phyloP scores from a whole-genome alignment of 345 rosid species.

The Murraya paniculata region DNA sequence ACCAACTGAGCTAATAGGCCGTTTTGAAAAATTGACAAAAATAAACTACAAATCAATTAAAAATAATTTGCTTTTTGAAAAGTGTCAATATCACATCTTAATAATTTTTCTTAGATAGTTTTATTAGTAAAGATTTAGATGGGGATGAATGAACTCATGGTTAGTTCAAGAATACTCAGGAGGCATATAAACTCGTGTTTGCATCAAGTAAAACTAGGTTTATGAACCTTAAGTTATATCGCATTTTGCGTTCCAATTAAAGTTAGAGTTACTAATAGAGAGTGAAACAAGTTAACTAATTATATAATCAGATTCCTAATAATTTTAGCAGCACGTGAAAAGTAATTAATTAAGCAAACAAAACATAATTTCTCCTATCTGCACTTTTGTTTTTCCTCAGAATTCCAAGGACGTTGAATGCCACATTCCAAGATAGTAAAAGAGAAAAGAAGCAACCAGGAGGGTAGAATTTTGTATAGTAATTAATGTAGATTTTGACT shows the following conservation, averaged over 20 bases:
- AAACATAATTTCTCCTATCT: background rate
- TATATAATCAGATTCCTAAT: background rate
- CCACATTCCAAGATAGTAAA: constrained; percentile 33
- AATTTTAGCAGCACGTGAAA: constrained; percentile 12
- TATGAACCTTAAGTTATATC: no score
- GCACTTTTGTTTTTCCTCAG: background rate
- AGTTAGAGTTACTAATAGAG: background rate
- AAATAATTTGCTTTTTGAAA: no score
- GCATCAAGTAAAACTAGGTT: no score
- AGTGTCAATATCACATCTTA: no score
- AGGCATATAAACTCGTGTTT: no score
- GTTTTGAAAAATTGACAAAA: fast-evolving
- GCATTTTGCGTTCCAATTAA: background rate
- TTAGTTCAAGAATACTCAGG: no score
- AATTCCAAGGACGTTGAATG: background rate
- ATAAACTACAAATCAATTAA: no score
- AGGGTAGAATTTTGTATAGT: background rate
- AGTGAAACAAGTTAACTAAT: background rate
- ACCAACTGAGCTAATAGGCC: background rate
- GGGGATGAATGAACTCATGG: no score
- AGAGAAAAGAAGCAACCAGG: background rate
- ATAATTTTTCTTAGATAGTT: no score
- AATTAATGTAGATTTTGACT: constrained; percentile 20
- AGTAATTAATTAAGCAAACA: background rate
- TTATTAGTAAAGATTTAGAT: no score